Evolutionary conservation across 208 protist genomes (phyloP), one percentile per base, ranked within the genome.

Genomic region (Acanthamoeba lugdunensis): DNA sequence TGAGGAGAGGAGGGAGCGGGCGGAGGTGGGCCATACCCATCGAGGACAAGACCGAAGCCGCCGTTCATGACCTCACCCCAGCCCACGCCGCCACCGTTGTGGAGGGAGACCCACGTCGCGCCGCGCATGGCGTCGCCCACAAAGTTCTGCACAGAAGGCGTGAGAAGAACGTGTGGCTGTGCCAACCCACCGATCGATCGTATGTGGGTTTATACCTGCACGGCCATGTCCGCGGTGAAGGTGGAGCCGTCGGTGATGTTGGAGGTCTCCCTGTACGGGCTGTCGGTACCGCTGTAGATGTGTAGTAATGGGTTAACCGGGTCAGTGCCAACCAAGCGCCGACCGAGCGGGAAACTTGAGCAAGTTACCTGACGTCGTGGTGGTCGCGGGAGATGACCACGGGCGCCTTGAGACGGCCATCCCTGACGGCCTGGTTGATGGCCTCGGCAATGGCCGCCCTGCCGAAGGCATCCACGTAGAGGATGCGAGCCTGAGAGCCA

Each of bases 21-120:
- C 21, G 13, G 8, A 3, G 61, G 41, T 4, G 11, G n/a, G 14
- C 11, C 79, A 48, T 54, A 87, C 45, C 98, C 98, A 96, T 98
- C 98, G 1, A 98, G 79, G 50, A 98, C 97, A 0, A 98, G 92
- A 81, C 97, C 97, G 95, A 98, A 98, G 58, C 98, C 98, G 71
- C 98, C 97, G 88, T 98, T 98, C 1, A 98, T 97, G 37, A 96
- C 97, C 87, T 98, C 96, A 45, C 97, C 97, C 97, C 97, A 98
- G 8, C 98, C 98, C 11, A 95, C 96, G 41, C 97, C 97, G 84
- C 97, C 97, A 56, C 97, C 97, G 93, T 98, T 98, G 93, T 98
- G 97, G 21, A 98, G 58, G 7, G 97, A 90, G 7, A 98, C 95
- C 97, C 97, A 98, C 3, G 97, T 97, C 3, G 97, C 97, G 23